Evolutionary conservation across 352 stramenopile genomes (phyloP), one percentile per base, ranked within the genome.

Genomic region (Phytophthora pisi): DNA sequence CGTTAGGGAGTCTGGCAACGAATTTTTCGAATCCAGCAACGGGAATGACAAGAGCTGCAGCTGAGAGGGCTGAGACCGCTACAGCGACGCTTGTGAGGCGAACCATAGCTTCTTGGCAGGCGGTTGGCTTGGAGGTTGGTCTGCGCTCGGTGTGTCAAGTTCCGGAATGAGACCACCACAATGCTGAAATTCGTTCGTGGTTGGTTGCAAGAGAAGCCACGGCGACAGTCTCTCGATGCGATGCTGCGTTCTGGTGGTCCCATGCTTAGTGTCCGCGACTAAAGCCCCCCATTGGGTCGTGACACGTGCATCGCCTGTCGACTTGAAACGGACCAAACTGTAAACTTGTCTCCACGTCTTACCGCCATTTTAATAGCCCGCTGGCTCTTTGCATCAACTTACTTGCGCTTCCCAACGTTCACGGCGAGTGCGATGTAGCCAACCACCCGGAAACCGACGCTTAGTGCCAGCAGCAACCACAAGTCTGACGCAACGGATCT

Each of bases 361-460:
- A 20, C 16, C 7, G 16, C 16, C 16, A 46, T 46, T 46, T 18
- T 11, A 46, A 46, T 18, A 46, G 40, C 16, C 20, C 16, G 40
- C n/a, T 46, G 40, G 15, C 40, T 18, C 38, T 5, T 9, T 6
- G 15, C 13, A 6, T 15, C 13, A 46, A 10, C 5, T 52, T 70
- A 75, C 49, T 67, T 71, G 13, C 61, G 13, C 42, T 66, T 77
- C 4, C 54, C 20, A 8, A 79, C 57, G 36, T 72, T 77, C 7
- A 71, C 26, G 4, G 47, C 66, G 31, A 81, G 50, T 51, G 67
- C 74, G 28, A 77, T 5, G 42, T 75, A 78, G 40, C 68, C 74
- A 15, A 79, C 52, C 5, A 54, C 34, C 15, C 74, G 64, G 31
- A 80, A 82, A 20, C 59, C 60, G 13, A 82, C 30, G 31, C 66